A percentile compares a stretch with the other conserved stretches of the same genome.
These are phyloP conservation scores for Cryphonectria carpinicola DNA, from an alignment of 2,329 filamentous ascomycete genomes.

Conservation along the genomic window DNA sequence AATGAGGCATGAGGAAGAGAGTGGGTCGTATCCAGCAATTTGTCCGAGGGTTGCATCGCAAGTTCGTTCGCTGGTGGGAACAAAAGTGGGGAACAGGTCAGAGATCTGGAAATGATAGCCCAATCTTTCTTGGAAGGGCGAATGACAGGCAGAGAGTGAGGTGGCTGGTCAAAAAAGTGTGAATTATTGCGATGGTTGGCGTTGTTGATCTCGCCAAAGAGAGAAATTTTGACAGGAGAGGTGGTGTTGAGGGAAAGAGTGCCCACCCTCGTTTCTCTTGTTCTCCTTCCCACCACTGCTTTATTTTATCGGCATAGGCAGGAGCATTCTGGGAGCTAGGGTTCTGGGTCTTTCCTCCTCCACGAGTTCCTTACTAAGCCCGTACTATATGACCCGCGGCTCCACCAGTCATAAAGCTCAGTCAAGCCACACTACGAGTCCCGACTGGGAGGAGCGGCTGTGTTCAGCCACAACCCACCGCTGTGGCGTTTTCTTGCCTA, in stretches of 20 bases:
- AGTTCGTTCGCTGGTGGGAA: slow-evolving; percentile 1
- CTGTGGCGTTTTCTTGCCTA: neutral
- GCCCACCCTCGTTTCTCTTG: neutral
- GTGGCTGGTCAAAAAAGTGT: neutral
- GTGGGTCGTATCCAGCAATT: slow-evolving; percentile 25
- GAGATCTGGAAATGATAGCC: slow-evolving; percentile 9
- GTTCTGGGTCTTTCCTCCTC: neutral
- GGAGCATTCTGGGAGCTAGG: neutral
- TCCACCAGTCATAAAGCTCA: neutral
- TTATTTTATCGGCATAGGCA: neutral
- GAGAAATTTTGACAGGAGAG: neutral
- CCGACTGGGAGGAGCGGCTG: no score
- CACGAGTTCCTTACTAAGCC: neutral
- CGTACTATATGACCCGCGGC: neutral
- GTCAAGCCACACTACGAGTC: neutral
- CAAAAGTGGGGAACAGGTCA: neutral
- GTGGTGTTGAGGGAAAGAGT: neutral
- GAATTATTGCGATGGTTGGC: slow-evolving; percentile 1
- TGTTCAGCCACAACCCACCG: slow-evolving; percentile 1
- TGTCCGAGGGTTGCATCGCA: slow-evolving; percentile 23
- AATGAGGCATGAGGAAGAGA: slow-evolving; percentile 5
- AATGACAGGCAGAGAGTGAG: neutral
- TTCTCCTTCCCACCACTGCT: neutral
- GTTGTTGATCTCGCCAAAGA: neutral
- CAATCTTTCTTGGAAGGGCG: neutral